phyloP scores from a whole-genome alignment of 208 protist species.

The Wallacemonas sp. region DNA sequence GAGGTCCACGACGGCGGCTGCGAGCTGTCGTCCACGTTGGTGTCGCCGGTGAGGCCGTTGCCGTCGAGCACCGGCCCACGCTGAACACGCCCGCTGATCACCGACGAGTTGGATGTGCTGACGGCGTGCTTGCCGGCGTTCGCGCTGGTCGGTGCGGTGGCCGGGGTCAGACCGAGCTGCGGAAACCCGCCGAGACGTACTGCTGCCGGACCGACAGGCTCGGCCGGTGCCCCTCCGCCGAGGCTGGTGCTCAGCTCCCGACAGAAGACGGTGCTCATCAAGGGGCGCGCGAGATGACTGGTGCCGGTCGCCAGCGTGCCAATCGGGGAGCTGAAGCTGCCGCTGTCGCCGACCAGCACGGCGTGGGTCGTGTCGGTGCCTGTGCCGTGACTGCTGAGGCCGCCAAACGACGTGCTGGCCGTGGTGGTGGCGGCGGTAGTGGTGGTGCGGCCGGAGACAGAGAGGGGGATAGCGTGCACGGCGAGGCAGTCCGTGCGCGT shows the following conservation, averaged over 20 bases:
- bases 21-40: background rate
- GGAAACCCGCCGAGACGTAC: background rate
- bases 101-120: too few relatives aligned
- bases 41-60: background rate
- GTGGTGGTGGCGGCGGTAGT: background rate
- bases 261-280: slow-evolving; percentile 11
- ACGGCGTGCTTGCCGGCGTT: too few relatives aligned
- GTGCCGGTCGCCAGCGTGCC: background rate
- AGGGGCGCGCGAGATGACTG: background rate
- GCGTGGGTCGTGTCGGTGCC: background rate
- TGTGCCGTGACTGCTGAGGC: slow-evolving; percentile 2
- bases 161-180: background rate
- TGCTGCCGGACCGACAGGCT: too few relatives aligned
- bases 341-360: background rate
- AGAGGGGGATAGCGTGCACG: slow-evolving; percentile 1
- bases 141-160: background rate
- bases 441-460: background rate
- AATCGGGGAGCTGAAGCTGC: slow-evolving; percentile 6
- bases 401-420: background rate
- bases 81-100: too few relatives aligned
- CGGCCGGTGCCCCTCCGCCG: too few relatives aligned
- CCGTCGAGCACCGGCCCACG: background rate
- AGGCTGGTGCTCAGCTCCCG: slow-evolving; percentile 14
- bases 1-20: slow-evolving; percentile 11
- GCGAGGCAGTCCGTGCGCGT: slow-evolving; percentile 2